phyloP scores from a whole-genome alignment of 139 green algal species.

The Deuterostichococcus epilithicus region DNA sequence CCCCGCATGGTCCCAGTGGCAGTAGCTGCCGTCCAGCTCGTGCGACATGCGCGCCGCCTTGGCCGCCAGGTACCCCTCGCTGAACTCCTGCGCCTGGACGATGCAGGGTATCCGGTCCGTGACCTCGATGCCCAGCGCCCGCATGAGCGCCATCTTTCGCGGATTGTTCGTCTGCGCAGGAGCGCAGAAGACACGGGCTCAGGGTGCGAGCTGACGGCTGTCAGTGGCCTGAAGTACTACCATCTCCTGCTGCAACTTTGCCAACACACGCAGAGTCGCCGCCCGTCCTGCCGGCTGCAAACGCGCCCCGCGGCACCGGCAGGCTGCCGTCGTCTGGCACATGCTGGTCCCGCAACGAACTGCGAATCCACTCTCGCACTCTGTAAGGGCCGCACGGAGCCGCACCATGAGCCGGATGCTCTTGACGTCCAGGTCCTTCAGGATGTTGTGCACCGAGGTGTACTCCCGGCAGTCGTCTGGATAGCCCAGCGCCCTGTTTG shows the following conservation, averaged over 20 bases:
- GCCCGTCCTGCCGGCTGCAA: slow-evolving; percentile 1
- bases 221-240: too few species aligned
- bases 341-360: too few species aligned
- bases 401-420: slow-evolving; percentile 78
- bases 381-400: too few species aligned
- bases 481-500: slow-evolving; percentile 86
- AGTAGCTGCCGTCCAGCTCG: slow-evolving; percentile 38
- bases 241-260: too few species aligned
- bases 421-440: slow-evolving; percentile 71
- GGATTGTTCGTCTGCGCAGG: slow-evolving; percentile 89
- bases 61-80: slow-evolving; percentile 48
- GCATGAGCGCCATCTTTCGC: slow-evolving; percentile 78
- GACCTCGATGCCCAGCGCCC: slow-evolving; percentile 67
- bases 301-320: too few species aligned
- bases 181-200: too few species aligned
- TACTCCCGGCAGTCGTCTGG: slow-evolving; percentile 94
- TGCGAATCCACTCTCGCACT: too few species aligned
- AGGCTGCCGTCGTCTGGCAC: too few species aligned
- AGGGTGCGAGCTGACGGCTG: too few species aligned
- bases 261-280: too few species aligned
- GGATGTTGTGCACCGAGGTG: slow-evolving; percentile 83
- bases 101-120: slow-evolving; percentile 78
- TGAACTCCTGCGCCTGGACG: slow-evolving; percentile 70
- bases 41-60: slow-evolving; percentile 52
- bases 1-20: slow-evolving; percentile 63